Conservation (phyloP, 805 yeast species). For the Cyberlindnera japonica region DNA sequence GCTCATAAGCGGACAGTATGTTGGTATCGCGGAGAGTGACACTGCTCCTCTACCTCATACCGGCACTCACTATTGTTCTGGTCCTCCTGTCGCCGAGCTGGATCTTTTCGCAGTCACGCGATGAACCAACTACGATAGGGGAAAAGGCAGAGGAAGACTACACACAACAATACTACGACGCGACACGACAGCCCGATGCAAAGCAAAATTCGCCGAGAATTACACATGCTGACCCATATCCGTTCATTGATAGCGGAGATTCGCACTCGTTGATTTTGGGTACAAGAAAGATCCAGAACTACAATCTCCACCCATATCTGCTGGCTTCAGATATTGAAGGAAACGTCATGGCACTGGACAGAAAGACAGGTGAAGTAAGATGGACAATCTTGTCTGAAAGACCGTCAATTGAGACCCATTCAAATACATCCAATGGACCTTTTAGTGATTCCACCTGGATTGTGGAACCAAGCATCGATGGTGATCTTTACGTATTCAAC, state of each 20-base stretch:
- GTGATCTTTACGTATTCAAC: conserved; percentile 76
- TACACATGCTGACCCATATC: background rate
- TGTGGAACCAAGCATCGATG: conserved; percentile 87
- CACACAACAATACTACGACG: background rate
- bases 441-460: conserved; percentile 63
- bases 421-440: no score
- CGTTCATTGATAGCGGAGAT: conserved; percentile 4
- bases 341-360: conserved; percentile 71
- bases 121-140: background rate
- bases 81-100: conserved; percentile 11
- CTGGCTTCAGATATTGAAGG: conserved; percentile 85
- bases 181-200: background rate
- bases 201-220: conserved; percentile 2
- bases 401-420: no score
- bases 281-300: conserved; percentile 51
- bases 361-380: conserved; percentile 66
- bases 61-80: conserved; percentile 9
- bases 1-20: background rate
- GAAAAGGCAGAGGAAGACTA: background rate
- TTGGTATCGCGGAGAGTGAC: background rate
- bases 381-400: conserved; percentile 73
- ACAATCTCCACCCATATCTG: conserved; percentile 67
- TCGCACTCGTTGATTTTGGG: no score
- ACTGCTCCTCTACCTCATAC: conserved; percentile 3
- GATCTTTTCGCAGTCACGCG: conserved; percentile 3